These are phyloP conservation scores for Fraxinus quadrangulata DNA, from an alignment of 257 asterid genomes.

Conservation along the genomic window DNA sequence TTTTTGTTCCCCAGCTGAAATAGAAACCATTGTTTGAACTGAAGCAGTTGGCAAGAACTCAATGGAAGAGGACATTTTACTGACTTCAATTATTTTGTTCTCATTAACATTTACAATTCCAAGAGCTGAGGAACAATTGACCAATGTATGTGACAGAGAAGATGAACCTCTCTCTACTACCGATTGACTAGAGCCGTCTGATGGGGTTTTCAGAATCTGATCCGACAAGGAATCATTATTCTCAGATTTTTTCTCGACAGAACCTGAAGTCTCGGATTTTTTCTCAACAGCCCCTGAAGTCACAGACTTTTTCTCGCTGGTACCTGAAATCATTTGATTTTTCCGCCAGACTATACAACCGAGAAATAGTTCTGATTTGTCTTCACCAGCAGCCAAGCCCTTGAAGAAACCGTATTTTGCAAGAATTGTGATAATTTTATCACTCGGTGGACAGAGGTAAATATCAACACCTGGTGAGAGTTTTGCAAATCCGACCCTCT, in stretches of 20 bases:
- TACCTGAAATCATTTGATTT: constrained; percentile 13
- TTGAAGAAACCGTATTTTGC: constrained; percentile 28
- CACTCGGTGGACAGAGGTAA: constrained; percentile 33
- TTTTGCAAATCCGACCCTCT: constrained; percentile 30
- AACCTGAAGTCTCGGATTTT: not conserved
- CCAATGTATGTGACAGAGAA: not conserved
- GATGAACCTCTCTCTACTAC: constrained; percentile 3
- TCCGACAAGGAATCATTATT: not conserved
- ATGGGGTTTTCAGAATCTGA: constrained; percentile 16
- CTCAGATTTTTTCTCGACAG: not conserved
- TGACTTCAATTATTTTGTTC: constrained; percentile 4
- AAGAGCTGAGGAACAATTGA: not conserved
- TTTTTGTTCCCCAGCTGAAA: constrained; percentile 10
- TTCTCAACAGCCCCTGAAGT: not conserved
- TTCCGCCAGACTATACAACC: constrained; percentile 42
- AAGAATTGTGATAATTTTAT: constrained; percentile 32
- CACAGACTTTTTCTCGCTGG: not conserved
- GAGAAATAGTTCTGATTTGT: constrained; percentile 25
- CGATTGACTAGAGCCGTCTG: constrained; percentile 8
- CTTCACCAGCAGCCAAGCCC: constrained; percentile 26
- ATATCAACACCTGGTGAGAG: constrained; percentile 27
- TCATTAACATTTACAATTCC: constrained; percentile 14
- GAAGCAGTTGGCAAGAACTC: constrained; percentile 17
- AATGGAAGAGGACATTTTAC: constrained; percentile 14
- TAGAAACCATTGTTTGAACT: constrained; percentile 5